Evolutionary conservation across 2,329 filamentous ascomycete species (phyloP), one percentile per base, ranked within the genome.

Genomic region (Ambrosiella xylebori): DNA sequence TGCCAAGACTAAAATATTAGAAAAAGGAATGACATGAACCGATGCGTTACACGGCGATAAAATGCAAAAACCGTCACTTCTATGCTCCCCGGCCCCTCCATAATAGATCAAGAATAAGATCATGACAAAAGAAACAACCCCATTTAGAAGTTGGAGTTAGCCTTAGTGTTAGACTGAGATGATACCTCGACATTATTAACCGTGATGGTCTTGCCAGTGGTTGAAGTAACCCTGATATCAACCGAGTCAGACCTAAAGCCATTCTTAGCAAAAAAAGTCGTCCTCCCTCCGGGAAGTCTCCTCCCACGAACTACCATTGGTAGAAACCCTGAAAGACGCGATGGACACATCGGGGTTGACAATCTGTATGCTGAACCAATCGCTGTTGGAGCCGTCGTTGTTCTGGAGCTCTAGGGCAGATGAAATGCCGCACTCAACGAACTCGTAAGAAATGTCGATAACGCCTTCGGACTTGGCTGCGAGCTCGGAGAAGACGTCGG

Each of bases 201-300:
- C 6, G 71, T 68, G 11, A 84, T 70, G 0, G 65, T 71, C 62
- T 73, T 70, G 0, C 81, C 80, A 49, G 71, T 72, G 2, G 69
- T 65, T 61, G 76, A 75, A 0, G 79, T 83, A 41, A 83, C 71
- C 61, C 72, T 74, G 40, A 84, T 71, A 62, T 77, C 73, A 1
- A 84, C 77, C 2, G 67, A 73, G 7, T 71, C 67, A 0, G 72
- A 74, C 0, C 79, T 77, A 63, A 80, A 82, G 0, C 81, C 81
- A 59, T 72, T 70, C 63, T 81, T 74, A 71, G 84, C 19, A 75
- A 51, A 84, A 85, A 69, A 74, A 85, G 72, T 84, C 79, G 66
- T 80, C 80, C 36, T 70, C 67, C 58, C 72, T 67, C 53, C 81
- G 71, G 1, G 69, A 71, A 0, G 81, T 82, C n/a, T 65, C 54